A percentile compares a stretch with the other conserved stretches of the same genome.
Conservation (phyloP, 345 rosid species). For the Reutealis trisperma region DNA sequence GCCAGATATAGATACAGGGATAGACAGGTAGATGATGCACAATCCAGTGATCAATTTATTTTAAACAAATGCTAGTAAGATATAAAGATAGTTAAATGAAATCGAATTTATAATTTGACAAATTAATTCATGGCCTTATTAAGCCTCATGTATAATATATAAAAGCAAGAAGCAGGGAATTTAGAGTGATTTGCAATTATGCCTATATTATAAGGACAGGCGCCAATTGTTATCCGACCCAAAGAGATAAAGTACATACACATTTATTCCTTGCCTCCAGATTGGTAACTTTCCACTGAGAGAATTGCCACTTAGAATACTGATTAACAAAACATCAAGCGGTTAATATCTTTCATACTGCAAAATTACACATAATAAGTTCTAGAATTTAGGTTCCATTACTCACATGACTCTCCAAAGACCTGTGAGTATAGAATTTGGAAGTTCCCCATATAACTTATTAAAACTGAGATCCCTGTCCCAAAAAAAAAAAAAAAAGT, state of each 20-base stretch:
- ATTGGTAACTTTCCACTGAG: conserved; percentile 57
- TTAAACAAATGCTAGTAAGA: too few species aligned
- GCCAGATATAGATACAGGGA: neutral
- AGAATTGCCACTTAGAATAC: conserved; percentile 51
- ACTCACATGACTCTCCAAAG: neutral
- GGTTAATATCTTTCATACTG: conserved; percentile 2
- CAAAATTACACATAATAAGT: neutral
- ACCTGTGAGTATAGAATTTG: conserved; percentile 22
- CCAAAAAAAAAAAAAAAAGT: neutral
- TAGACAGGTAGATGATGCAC: too few species aligned
- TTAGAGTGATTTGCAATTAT: too few species aligned
- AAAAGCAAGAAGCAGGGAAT: too few species aligned
- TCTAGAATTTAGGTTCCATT: neutral
- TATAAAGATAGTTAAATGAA: too few species aligned
- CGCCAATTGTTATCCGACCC: too few species aligned
- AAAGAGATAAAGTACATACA: conserved; percentile 41
- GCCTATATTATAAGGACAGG: too few species aligned
- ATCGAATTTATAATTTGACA: too few species aligned
- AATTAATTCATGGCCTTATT: too few species aligned
- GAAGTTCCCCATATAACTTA: conserved; percentile 51
- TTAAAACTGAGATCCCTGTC: conserved; percentile 69
- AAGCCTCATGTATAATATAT: too few species aligned
- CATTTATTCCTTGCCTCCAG: conserved; percentile 47
- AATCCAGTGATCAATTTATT: too few species aligned
- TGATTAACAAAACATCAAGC: conserved; percentile 23